Base-by-base conservation (phyloP, 2,329 filamentous ascomycete genomes). In the Tolypocladium inflatum region DNA sequence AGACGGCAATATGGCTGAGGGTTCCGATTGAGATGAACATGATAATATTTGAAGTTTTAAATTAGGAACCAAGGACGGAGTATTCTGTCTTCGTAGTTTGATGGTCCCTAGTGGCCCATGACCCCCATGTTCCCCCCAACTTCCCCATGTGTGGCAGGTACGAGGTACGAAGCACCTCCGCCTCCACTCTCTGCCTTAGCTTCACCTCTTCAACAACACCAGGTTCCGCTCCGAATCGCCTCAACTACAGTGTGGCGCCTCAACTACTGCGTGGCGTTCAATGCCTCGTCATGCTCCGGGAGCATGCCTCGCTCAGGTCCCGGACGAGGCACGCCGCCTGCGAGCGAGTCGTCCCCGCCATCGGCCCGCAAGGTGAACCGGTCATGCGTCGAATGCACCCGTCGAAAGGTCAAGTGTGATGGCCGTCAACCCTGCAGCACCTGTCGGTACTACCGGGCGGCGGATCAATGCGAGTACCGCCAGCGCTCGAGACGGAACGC, bases 351-450 rank as follows among this genome's bases (percentile, higher is more conserved):
- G 3, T n/a, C 51, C 30, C 17, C 41, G 8, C 13, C 57, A 3
- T 21, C 57, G n/a, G 54, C 38, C 17, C 57, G 57, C 41, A 55
- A 55, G 30, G 57, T 66, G n/a, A 67, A 67, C 54, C 63, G 61
- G 52, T 70, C 66, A 11, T 67, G 66, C 55, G 62, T 62, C 21
- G 66, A 67, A 56, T 69, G 66, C 43, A 68, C 63, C 0, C 61
- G 67, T 19, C 63, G 67, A 26, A 70, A 68, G 54, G 63, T 71
- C 42, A 75, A 77, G 57, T 76, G 75, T 35, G 73, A 78, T 53
- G 74, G 77, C n/a, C 74, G 62, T 3, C 62, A 63, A 21, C 66
- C 68, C 38, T 71, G 68, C 57, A 58, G 63, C 2, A 69, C 80
- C 35, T 77, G 78, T 15, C 74, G 63, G 41, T 68, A 69, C 55